Base-by-base conservation (phyloP, 768 basidiomycete species). In the Rhodotorula toruloides region DNA sequence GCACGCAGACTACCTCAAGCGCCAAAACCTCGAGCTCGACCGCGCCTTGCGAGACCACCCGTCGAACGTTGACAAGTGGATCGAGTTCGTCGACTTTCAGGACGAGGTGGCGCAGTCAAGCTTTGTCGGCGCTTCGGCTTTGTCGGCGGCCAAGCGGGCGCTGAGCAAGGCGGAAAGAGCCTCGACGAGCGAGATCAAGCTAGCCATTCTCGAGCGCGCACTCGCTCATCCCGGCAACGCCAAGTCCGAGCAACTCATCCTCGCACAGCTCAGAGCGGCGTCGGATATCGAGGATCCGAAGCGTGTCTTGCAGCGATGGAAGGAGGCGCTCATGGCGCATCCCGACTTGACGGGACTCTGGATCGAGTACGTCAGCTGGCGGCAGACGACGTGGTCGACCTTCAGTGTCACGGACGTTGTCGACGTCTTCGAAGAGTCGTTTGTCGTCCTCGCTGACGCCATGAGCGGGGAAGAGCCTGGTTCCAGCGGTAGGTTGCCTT, bases 341-440 rank as follows among this genome's bases (percentile, higher is more conserved):
- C 71, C 70, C 29, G 71, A 67, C 31, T 56, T 74, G 60, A 75
- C 76, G 68, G 68, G 71, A 6, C 43, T 79, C 9, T 78, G 77
- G 76, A 61, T 76, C 32, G 74, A 68, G 17, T 80, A 77, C 48
- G 72, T 80, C 55, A 61, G 64, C 16, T 79, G 77, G 76, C 37
- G 77, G 52, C 62, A 65, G 52, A 67, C 71, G 27, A 61, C 61
- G 36, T 68, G 71, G 67, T 61, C 56, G 39, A 61, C 54, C 27
- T 75, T 73, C n/a, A 70, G 70, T 2, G 75, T 78, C 16, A 75
- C 76, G 8, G 75, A 76, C 40, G 73, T 79, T 25, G 61, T 79
- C 40, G 76, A 68, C 19, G 74, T 77, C 10, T 79, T 76, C 56
- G 70, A 61, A 34, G 76, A 77, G 34, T 74, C 76, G 53, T 61